phyloP scores from a whole-genome alignment of 2,329 filamentous ascomycete genomes.

The Pseudocercospora eumusae region DNA sequence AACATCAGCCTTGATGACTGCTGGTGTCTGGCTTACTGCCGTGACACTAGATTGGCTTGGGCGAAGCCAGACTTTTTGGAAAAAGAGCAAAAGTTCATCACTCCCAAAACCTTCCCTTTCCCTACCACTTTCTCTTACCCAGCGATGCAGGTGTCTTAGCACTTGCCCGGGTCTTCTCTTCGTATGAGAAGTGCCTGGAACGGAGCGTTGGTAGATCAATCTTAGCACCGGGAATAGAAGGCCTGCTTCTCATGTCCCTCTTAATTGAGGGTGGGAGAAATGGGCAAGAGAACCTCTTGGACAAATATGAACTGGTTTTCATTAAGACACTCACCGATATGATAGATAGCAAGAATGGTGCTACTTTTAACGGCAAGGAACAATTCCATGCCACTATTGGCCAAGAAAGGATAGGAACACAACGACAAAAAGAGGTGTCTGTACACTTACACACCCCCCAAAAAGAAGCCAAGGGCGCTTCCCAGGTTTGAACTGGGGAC shows the following conservation, averaged over 20 bases:
- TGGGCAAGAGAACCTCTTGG: slow-evolving; percentile 44
- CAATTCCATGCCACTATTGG: background rate
- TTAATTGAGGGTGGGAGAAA: slow-evolving; percentile 35
- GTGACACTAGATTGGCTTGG: background rate
- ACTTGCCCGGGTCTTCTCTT: slow-evolving; percentile 46
- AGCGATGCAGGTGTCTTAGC: slow-evolving; percentile 48
- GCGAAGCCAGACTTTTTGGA: background rate
- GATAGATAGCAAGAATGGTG: background rate
- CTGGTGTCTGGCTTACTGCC: background rate
- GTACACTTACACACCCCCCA: no score
- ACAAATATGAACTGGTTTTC: slow-evolving; percentile 28
- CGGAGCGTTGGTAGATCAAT: slow-evolving; percentile 51
- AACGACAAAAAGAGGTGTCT: no score
- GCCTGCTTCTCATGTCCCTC: slow-evolving; percentile 35
- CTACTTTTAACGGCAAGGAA: background rate
- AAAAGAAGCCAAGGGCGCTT: background rate
- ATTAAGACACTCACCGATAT: background rate
- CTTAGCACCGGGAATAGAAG: slow-evolving; percentile 39
- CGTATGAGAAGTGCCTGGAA: slow-evolving; percentile 45
- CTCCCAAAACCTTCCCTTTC: background rate
- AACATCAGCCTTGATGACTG: slow-evolving; percentile 14
- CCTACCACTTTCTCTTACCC: slow-evolving; percentile 32
- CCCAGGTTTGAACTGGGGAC: background rate
- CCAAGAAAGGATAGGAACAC: background rate
- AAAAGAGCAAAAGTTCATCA: background rate